Evolutionary conservation across 2,329 filamentous ascomycete species (phyloP).

Genomic region (Cladosporium phlei): DNA sequence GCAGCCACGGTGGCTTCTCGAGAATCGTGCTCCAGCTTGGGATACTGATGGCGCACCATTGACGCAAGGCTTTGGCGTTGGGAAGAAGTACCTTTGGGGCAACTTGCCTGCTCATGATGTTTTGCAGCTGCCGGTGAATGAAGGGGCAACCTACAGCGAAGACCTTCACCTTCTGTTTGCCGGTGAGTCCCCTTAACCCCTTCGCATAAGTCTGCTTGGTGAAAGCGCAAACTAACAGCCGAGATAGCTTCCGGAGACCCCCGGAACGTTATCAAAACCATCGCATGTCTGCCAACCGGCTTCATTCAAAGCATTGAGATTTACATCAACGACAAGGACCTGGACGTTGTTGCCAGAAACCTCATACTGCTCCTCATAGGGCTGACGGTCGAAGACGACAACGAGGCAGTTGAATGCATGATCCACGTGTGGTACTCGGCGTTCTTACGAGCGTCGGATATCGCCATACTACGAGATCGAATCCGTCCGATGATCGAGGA

Average conservation of each 20-base stretch:
- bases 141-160: slow-evolving; percentile 20
- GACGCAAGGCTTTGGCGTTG: too few relatives aligned
- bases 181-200: too few relatives aligned
- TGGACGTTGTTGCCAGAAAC: slow-evolving; percentile 32
- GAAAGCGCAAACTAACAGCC: background rate
- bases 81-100: slow-evolving; percentile 35
- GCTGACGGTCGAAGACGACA: slow-evolving; percentile 12
- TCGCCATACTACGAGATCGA: background rate
- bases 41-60: too few relatives aligned
- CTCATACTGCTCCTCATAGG: slow-evolving; percentile 35
- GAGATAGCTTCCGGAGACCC: slow-evolving; percentile 36
- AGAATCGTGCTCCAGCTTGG: background rate
- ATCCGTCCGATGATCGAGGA: too few relatives aligned
- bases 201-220: too few relatives aligned
- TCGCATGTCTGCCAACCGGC: slow-evolving; percentile 30
- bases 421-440: slow-evolving; percentile 47
- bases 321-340: slow-evolving; percentile 39
- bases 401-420: slow-evolving; percentile 31
- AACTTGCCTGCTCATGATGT: slow-evolving; percentile 41
- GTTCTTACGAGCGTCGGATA: background rate
- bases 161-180: slow-evolving; percentile 33
- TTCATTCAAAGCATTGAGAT: slow-evolving; percentile 27
- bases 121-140: slow-evolving; percentile 30
- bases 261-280: slow-evolving; percentile 40
- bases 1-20: background rate